These are phyloP conservation scores for Brassica nigra DNA, from an alignment of 345 rosid genomes.

Conservation along the genomic window DNA sequence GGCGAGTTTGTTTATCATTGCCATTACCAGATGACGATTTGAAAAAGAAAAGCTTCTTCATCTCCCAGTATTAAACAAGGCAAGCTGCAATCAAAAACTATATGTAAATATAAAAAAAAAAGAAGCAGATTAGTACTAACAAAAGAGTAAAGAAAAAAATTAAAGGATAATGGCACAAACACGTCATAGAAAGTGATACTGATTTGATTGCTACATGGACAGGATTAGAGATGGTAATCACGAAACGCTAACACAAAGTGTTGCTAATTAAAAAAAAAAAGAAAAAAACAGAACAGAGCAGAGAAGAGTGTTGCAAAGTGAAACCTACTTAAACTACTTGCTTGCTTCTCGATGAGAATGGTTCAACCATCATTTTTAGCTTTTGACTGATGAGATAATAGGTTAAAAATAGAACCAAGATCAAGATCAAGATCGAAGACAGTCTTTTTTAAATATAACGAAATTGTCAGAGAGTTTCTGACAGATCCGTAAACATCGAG, in stretches of 20 bases:
- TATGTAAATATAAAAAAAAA: not conserved
- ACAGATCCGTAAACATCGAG: constrained; percentile 40
- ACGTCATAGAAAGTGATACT: constrained; percentile 29
- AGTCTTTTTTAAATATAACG: not conserved
- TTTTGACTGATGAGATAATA: constrained; percentile 19
- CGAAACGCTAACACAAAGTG: constrained; percentile 14
- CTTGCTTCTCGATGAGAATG: not conserved
- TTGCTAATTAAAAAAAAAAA: not conserved
- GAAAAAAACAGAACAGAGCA: constrained; percentile 5
- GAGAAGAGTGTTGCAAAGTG: constrained; percentile 26
- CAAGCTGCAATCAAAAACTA: not conserved
- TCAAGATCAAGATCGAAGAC: constrained; percentile 32
- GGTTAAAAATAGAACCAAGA: constrained; percentile 27
- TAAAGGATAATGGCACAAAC: constrained; percentile 17
- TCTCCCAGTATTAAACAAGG: constrained; percentile 12
- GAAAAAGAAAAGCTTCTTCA: constrained; percentile 95
- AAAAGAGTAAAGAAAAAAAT: not conserved
- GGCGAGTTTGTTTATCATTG: constrained; percentile 51
- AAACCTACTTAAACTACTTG: constrained; percentile 28
- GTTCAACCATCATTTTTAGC: constrained; percentile 23
- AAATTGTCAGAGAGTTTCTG: constrained; percentile 36
- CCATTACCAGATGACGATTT: constrained; percentile 52
- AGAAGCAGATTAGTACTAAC: not conserved
- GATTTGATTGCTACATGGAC: constrained; percentile 20
- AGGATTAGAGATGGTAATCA: constrained; percentile 28